These are phyloP conservation scores for Passiflora organensis DNA, from an alignment of 345 rosid species.

Conservation along the genomic window DNA sequence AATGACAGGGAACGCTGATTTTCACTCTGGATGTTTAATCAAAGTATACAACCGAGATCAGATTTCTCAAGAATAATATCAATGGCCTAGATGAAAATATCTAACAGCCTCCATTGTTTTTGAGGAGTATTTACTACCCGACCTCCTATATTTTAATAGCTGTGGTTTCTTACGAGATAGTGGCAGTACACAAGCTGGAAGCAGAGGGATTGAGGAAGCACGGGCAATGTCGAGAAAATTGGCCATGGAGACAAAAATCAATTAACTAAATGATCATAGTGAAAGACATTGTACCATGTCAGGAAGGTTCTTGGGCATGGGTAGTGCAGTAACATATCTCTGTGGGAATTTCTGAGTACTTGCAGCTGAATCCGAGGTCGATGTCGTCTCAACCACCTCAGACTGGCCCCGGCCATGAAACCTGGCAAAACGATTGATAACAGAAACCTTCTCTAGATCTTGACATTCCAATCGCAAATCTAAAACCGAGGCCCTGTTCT, in stretches of 20 bases:
- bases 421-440: constrained; percentile 89
- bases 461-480: constrained; percentile 79
- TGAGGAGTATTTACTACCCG: constrained; percentile 24
- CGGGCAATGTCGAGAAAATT: constrained; percentile 19
- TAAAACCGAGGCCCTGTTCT: constrained; percentile 50
- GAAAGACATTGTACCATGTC: constrained; percentile 89
- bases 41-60: constrained; percentile 29
- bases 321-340: constrained; percentile 78
- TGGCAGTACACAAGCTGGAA: constrained; percentile 20
- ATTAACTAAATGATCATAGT: constrained; percentile 58
- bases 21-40: constrained; percentile 29
- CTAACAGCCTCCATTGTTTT: constrained; percentile 32
- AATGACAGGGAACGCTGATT: constrained; percentile 26
- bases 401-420: constrained; percentile 64
- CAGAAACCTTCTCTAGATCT: constrained; percentile 71
- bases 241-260: constrained; percentile 28
- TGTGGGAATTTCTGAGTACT: constrained; percentile 52
- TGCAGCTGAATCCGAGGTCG: constrained; percentile 33
- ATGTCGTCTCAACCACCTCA: constrained; percentile 43
- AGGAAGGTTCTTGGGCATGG: constrained; percentile 83
- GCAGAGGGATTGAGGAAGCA: constrained; percentile 14
- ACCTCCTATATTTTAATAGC: constrained; percentile 28
- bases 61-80: constrained; percentile 35
- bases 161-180: constrained; percentile 25
- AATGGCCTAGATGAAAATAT: constrained; percentile 37